These are phyloP conservation scores for Raddia distichophylla DNA, from an alignment of 176 grass and related monocot genomes.

Conservation along the genomic window DNA sequence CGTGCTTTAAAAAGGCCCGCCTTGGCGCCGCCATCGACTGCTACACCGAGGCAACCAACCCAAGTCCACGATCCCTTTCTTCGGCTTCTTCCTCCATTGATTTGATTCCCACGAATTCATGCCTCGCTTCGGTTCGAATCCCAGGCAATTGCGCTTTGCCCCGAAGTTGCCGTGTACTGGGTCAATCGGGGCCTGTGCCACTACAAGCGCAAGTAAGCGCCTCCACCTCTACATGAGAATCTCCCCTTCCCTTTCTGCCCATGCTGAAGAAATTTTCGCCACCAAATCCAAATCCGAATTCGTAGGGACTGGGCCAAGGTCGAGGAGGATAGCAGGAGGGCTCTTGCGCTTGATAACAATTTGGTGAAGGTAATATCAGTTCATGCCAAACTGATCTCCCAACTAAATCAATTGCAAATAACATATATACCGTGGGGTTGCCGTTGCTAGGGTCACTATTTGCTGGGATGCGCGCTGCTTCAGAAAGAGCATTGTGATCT, in stretches of 20 bases:
- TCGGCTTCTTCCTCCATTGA: not conserved
- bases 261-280: not conserved
- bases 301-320: constrained; percentile 80
- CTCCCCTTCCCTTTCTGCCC: not conserved
- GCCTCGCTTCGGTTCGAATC: not conserved
- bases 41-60: constrained; percentile 76
- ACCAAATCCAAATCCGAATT: not conserved
- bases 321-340: constrained; percentile 84
- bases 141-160: constrained; percentile 86
- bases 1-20: constrained; percentile 73
- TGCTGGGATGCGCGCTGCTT: constrained; percentile 72
- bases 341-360: constrained; percentile 71
- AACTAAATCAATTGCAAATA: not conserved
- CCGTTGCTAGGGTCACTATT: constrained; percentile 58
- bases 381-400: not conserved
- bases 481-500: constrained; percentile 58
- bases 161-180: constrained; percentile 79
- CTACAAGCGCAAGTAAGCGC: constrained; percentile 62
- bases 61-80: not conserved
- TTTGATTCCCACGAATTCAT: not conserved
- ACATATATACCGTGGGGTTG: not conserved
- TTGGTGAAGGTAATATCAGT: constrained; percentile 56
- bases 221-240: not conserved
- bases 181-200: constrained; percentile 77
- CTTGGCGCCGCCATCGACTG: constrained; percentile 90